A percentile compares a stretch with the other conserved stretches of the same genome.
phyloP scores from a whole-genome alignment of 306 rosid species.

The Gastrolobium bilobum region DNA sequence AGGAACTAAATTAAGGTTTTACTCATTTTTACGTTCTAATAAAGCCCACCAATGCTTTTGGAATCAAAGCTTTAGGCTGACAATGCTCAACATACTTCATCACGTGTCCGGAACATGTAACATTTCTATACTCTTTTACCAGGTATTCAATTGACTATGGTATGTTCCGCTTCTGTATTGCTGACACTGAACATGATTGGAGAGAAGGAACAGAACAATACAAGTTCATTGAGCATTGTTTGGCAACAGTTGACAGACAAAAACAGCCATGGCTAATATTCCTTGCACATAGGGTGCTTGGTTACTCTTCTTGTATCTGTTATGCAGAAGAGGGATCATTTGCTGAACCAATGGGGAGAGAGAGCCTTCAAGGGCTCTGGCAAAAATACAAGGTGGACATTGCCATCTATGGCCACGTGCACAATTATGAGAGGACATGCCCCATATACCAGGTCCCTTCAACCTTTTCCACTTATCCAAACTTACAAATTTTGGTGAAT shows the following conservation, averaged over 20 bases:
- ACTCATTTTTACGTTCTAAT: neutral
- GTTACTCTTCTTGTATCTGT: slow-evolving; percentile 78
- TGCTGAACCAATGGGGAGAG: slow-evolving; percentile 94
- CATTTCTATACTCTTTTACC: slow-evolving; percentile 29
- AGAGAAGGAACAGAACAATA: slow-evolving; percentile 91
- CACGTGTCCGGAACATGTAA: slow-evolving; percentile 20
- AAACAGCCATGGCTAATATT: slow-evolving; percentile 95
- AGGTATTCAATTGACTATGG: slow-evolving; percentile 91
- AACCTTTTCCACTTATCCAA: slow-evolving; percentile 33
- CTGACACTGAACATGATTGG: slow-evolving; percentile 93
- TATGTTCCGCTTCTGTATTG: slow-evolving; percentile 94
- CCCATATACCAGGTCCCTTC: slow-evolving; percentile 87
- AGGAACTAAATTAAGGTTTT: neutral
- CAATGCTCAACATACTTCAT: neutral
- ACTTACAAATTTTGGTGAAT: neutral
- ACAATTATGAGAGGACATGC: slow-evolving; percentile 88
- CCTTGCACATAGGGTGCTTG: slow-evolving; percentile 91
- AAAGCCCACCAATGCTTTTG: neutral
- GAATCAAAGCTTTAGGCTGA: neutral
- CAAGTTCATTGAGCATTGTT: slow-evolving; percentile 82
- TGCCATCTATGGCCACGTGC: slow-evolving; percentile 92
- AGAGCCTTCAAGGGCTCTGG: slow-evolving; percentile 88
- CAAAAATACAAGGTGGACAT: slow-evolving; percentile 91
- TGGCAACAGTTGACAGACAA: slow-evolving; percentile 87
- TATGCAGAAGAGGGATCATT: slow-evolving; percentile 93